These are phyloP conservation scores for Tuctoria greenei DNA, from an alignment of 176 grass and related monocot genomes.

Conservation along the genomic window DNA sequence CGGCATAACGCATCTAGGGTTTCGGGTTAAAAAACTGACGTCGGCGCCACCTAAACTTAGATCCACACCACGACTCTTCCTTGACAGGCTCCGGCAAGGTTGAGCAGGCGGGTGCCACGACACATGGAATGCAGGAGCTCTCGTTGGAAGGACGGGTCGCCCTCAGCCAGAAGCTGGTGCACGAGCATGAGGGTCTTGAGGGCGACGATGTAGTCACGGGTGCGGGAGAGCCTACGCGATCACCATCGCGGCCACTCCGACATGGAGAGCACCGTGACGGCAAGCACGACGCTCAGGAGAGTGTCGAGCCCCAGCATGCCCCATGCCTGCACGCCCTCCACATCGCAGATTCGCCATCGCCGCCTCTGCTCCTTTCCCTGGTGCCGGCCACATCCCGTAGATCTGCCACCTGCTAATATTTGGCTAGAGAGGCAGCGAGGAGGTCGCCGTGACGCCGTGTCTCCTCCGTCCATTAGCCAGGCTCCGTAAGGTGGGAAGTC, in stretches of 20 bases:
- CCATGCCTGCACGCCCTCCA: not conserved
- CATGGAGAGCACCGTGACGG: too few relatives aligned
- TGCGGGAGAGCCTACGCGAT: slow-evolving; percentile 67
- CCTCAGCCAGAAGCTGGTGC: slow-evolving; percentile 77
- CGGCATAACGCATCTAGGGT: too few relatives aligned
- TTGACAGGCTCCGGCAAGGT: too few relatives aligned
- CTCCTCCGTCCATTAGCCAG: not conserved
- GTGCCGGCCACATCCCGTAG: not conserved
- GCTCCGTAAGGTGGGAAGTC: slow-evolving; percentile 17
- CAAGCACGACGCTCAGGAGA: too few relatives aligned
- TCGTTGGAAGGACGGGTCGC: slow-evolving; percentile 69
- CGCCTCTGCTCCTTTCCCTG: not conserved
- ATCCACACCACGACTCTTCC: too few relatives aligned
- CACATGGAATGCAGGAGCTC: slow-evolving; percentile 78
- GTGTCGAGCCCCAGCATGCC: too few relatives aligned
- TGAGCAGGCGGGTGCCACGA: slow-evolving; percentile 73
- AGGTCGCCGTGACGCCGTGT: not conserved
- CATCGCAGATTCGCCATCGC: not conserved
- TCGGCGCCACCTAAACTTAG: too few relatives aligned
- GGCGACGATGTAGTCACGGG: slow-evolving; percentile 84
- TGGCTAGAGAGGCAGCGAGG: not conserved
- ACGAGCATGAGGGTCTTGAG: slow-evolving; percentile 83
- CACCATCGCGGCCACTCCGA: slow-evolving; percentile 38
- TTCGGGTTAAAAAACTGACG: too few relatives aligned
- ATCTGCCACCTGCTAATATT: slow-evolving; percentile 1